Percentiles rank a stretch among this genome's conserved stretches.
Evolutionary conservation across 2,329 filamentous ascomycete species (phyloP).

Genomic region (Orbilia oligospora): DNA sequence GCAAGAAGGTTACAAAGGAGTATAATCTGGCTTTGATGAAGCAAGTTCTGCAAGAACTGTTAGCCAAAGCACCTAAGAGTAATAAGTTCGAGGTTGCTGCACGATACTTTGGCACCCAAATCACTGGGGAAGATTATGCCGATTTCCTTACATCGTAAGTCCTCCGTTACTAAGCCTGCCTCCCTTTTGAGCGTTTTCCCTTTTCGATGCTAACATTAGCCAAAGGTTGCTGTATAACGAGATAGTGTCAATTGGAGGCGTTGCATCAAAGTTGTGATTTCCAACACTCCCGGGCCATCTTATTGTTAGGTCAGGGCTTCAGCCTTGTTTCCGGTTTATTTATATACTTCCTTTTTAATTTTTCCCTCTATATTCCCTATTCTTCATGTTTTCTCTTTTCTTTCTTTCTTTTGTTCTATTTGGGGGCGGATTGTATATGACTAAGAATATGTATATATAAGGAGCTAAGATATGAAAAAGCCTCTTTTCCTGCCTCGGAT

Average conservation of each 20-base stretch:
- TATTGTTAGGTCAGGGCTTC: constrained; percentile 12
- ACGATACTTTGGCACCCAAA: constrained; percentile 91
- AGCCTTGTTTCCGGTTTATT: not conserved
- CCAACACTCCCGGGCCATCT: not conserved
- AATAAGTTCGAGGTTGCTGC: constrained; percentile 93
- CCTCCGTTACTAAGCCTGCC: constrained; percentile 71
- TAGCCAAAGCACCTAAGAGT: constrained; percentile 81
- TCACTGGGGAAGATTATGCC: constrained; percentile 96
- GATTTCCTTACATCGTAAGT: constrained; percentile 78
- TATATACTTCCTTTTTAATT: not conserved
- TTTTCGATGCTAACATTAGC: constrained; percentile 36
- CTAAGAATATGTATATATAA: not conserved
- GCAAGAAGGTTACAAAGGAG: constrained; percentile 91
- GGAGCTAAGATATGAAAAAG: constrained; percentile 15
- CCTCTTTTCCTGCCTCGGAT: not conserved
- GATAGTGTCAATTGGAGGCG: constrained; percentile 80
- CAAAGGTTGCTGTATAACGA: constrained; percentile 85
- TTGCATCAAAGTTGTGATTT: constrained; percentile 76
- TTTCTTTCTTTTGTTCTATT: too few relatives aligned
- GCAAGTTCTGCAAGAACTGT: constrained; percentile 84
- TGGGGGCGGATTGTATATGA: constrained; percentile 24
- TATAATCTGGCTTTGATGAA: constrained; percentile 89
- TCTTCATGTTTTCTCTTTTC: too few relatives aligned
- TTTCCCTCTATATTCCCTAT: too few relatives aligned
- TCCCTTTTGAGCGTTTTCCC: constrained; percentile 43